phyloP scores from a whole-genome alignment of 202 grass and related monocot species.

The Digitaria exilis region DNA sequence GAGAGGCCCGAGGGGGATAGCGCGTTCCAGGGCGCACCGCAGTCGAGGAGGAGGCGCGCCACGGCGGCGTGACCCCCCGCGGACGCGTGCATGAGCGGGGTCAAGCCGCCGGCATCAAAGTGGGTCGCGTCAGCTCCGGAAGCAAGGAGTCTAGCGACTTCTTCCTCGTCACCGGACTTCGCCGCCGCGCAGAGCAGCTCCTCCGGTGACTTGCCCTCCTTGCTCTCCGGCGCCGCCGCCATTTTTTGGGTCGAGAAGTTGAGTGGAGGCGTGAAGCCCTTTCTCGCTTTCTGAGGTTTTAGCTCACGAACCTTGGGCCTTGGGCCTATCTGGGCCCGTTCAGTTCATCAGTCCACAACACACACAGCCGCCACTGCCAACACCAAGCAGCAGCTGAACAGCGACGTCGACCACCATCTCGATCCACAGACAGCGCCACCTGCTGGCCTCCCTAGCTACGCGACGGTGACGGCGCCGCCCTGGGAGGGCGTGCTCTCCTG shows the following conservation, averaged over 20 bases:
- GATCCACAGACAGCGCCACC: background rate
- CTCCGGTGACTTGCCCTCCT: constrained; percentile 47
- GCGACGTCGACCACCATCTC: background rate
- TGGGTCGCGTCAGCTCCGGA: constrained; percentile 64
- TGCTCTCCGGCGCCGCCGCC: constrained; percentile 62
- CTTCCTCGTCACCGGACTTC: constrained; percentile 35
- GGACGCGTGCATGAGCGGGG: constrained; percentile 86
- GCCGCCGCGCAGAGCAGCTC: constrained; percentile 74
- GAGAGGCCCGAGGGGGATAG: constrained; percentile 55
- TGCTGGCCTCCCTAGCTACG: background rate
- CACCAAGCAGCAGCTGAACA: background rate
- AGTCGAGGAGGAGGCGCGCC: constrained; percentile 61
- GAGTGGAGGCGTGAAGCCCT: background rate
- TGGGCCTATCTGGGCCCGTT: background rate
- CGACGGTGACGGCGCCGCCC: background rate
- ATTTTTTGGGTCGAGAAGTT: constrained; percentile 17
- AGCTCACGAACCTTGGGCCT: background rate
- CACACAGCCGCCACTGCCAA: background rate
- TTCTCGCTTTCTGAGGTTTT: constrained; percentile 7
- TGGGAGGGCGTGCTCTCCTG: background rate
- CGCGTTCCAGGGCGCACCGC: constrained; percentile 89
- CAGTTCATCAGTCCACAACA: background rate
- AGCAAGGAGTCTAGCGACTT: constrained; percentile 50
- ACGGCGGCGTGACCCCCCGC: constrained; percentile 51
- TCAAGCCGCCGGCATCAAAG: constrained; percentile 72